These are phyloP conservation scores for Botrytis hyacinthi DNA, from an alignment of 2,329 filamentous ascomycete genomes.

Conservation along the genomic window DNA sequence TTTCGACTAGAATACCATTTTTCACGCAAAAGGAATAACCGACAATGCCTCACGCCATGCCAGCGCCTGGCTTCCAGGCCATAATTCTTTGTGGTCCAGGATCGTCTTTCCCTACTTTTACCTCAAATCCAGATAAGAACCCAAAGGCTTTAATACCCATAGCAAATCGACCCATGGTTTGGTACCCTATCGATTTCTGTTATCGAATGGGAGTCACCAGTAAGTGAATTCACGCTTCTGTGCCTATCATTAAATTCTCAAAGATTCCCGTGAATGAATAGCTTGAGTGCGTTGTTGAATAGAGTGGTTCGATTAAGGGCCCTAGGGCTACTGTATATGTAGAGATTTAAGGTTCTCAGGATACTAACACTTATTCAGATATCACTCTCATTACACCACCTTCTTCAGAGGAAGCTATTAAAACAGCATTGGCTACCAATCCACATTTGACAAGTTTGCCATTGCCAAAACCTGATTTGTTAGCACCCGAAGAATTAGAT, in stretches of 20 bases:
- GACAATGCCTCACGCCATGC: constrained; percentile 74
- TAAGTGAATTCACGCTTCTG: constrained; percentile 43
- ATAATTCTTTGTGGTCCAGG: constrained; percentile 81
- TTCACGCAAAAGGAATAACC: not conserved
- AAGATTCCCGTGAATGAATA: not conserved
- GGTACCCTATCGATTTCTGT: constrained; percentile 85
- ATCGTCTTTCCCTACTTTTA: constrained; percentile 79
- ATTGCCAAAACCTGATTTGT: constrained; percentile 68
- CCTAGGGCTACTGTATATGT: not conserved
- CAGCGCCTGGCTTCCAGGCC: constrained; percentile 75
- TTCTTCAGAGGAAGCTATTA: constrained; percentile 64
- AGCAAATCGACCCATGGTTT: constrained; percentile 84
- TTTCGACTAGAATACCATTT: not conserved
- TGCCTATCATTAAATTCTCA: not conserved
- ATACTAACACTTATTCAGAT: constrained; percentile 43
- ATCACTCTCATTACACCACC: constrained; percentile 63
- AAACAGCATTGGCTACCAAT: constrained; percentile 70
- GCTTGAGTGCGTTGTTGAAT: not conserved
- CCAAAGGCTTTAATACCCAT: constrained; percentile 81
- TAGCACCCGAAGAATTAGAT: constrained; percentile 73
- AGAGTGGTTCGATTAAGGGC: not conserved
- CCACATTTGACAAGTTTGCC: constrained; percentile 74
- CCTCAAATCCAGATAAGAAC: constrained; percentile 73
- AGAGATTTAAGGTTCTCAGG: not conserved
- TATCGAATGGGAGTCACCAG: constrained; percentile 76